Percentiles rank a stretch among this genome's conserved stretches.
Evolutionary conservation across 2,329 filamentous ascomycete genomes (phyloP).

Genomic region (Fusarium drepaniforme): DNA sequence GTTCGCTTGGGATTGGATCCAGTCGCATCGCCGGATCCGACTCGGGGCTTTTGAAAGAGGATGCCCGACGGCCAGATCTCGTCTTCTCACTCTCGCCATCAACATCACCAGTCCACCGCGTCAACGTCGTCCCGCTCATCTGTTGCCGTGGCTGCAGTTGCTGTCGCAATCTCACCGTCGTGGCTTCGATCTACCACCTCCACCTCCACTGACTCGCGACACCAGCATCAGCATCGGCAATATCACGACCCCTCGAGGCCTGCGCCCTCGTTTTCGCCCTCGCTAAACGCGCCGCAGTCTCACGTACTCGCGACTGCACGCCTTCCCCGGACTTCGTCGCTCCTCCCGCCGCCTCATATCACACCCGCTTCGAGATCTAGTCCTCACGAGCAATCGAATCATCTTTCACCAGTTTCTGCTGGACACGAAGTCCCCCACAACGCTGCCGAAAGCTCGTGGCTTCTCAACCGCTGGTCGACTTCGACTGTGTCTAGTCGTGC

Average conservation of each 20-base stretch:
- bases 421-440: slow-evolving; percentile 46
- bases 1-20: slow-evolving; percentile 38
- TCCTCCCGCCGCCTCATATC: slow-evolving; percentile 55
- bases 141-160: slow-evolving; percentile 24
- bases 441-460: slow-evolving; percentile 57
- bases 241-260: slow-evolving; percentile 35
- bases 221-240: slow-evolving; percentile 24
- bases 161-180: slow-evolving; percentile 40
- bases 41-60: slow-evolving; percentile 33
- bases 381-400: slow-evolving; percentile 30
- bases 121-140: slow-evolving; percentile 35
- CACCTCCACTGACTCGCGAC: slow-evolving; percentile 34
- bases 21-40: slow-evolving; percentile 40
- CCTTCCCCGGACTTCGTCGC: slow-evolving; percentile 58
- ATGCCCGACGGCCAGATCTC: slow-evolving; percentile 44
- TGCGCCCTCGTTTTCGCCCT: slow-evolving; percentile 23
- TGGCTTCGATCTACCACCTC: slow-evolving; percentile 32
- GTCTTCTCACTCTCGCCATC: slow-evolving; percentile 26
- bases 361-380: slow-evolving; percentile 37
- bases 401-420: slow-evolving; percentile 33
- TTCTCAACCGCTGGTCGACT: slow-evolving; percentile 65
- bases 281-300: slow-evolving; percentile 37
- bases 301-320: slow-evolving; percentile 48
- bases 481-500: slow-evolving; percentile 64
- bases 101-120: slow-evolving; percentile 32